These are phyloP conservation scores for Mercurialis annua DNA, from an alignment of 345 rosid species.

Conservation along the genomic window DNA sequence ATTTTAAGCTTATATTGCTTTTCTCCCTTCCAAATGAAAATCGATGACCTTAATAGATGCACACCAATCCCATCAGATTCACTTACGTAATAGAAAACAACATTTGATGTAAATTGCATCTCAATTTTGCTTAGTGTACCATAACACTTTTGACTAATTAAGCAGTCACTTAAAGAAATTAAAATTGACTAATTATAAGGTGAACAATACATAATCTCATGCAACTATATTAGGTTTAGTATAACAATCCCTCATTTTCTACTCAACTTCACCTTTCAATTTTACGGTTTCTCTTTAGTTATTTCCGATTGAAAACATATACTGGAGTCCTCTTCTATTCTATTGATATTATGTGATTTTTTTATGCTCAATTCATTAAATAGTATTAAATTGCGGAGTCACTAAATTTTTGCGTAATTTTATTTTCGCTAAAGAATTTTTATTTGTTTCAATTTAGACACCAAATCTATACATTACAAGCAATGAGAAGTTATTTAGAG, in stretches of 20 bases:
- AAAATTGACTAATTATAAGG: not conserved
- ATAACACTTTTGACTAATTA: slow-evolving; percentile 1
- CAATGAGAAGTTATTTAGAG: too few species aligned
- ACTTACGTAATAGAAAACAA: not conserved
- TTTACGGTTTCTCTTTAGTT: not conserved
- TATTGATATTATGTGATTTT: too few species aligned
- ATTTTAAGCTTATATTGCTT: too few species aligned
- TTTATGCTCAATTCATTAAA: too few species aligned
- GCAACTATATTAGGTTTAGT: slow-evolving; percentile 6
- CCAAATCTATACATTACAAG: too few species aligned
- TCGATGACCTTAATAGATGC: not conserved
- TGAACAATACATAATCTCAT: not conserved
- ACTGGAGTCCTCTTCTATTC: too few species aligned
- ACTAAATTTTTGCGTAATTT: too few species aligned
- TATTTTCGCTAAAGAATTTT: too few species aligned
- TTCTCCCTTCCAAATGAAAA: not conserved
- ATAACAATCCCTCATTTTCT: slow-evolving; percentile 8
- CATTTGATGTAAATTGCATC: not conserved
- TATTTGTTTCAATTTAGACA: too few species aligned
- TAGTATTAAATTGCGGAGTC: too few species aligned
- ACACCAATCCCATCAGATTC: too few species aligned
- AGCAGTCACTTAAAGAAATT: not conserved
- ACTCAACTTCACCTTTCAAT: not conserved
- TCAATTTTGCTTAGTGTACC: not conserved
- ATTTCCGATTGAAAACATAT: slow-evolving; percentile 5